These are phyloP conservation scores for peach (Prunus persica) DNA, from an alignment of 306 rosid species.

Conservation along the genomic window DNA sequence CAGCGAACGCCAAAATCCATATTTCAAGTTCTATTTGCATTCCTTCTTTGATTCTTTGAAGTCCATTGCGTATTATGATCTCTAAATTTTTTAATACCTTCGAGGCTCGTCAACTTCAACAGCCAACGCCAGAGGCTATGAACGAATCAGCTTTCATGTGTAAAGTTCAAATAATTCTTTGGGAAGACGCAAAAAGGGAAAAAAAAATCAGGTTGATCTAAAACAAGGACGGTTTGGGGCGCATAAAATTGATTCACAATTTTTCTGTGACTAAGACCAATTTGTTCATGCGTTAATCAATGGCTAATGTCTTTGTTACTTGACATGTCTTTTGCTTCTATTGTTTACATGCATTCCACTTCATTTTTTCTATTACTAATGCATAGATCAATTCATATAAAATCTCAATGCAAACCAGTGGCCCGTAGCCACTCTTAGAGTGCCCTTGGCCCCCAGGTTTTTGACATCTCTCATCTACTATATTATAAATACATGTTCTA, in stretches of 20 bases:
- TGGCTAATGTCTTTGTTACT: slow-evolving; percentile 10
- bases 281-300: slow-evolving; percentile 6
- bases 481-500: too few species aligned
- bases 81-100: background rate
- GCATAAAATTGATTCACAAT: slow-evolving; percentile 18
- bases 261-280: slow-evolving; percentile 21
- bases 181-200: slow-evolving; percentile 14
- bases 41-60: slow-evolving; percentile 82
- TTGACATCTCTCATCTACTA: too few species aligned
- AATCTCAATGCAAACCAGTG: too few species aligned
- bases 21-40: slow-evolving; percentile 81
- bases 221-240: slow-evolving; percentile 6
- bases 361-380: background rate
- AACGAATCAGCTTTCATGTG: background rate
- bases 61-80: slow-evolving; percentile 25
- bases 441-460: too few species aligned
- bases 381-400: too few species aligned
- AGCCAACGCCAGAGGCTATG: background rate
- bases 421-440: too few species aligned
- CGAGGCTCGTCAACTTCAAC: slow-evolving; percentile 23
- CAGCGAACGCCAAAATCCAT: slow-evolving; percentile 63
- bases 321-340: background rate
- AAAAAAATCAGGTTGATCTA: slow-evolving; percentile 24
- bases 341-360: background rate
- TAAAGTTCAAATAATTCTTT: background rate